Evolutionary conservation across 768 basidiomycete genomes (phyloP).

Genomic region (Mycena rebaudengoi): DNA sequence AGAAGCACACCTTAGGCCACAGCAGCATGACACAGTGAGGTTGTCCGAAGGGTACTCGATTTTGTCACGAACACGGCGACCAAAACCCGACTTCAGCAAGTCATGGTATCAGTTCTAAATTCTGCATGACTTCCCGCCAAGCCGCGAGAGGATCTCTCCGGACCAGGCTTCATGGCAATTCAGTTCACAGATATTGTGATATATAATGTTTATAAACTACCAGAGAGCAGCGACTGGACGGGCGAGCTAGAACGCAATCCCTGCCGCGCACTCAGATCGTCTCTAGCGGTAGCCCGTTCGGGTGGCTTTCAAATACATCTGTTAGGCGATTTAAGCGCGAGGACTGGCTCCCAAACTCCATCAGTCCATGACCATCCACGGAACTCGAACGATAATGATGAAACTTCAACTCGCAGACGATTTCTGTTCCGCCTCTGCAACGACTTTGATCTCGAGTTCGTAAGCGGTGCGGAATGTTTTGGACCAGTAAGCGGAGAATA

Average conservation of each 20-base stretch:
- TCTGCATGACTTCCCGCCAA: not conserved
- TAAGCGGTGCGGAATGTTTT: not conserved
- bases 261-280: not conserved
- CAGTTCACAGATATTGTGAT: not conserved
- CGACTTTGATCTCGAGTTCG: not conserved
- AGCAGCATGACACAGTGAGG: not conserved
- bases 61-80: not conserved
- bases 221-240: not conserved
- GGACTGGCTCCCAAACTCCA: not conserved
- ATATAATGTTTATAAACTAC: not conserved
- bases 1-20: not conserved
- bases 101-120: not conserved
- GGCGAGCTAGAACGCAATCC: not conserved
- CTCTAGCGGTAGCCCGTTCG: not conserved
- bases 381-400: not conserved
- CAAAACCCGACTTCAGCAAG: not conserved
- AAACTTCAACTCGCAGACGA: not conserved
- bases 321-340: not conserved
- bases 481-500: not conserved
- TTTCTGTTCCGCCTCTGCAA: not conserved
- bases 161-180: constrained; percentile 5
- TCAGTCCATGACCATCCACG: not conserved
- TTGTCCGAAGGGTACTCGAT: not conserved
- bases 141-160: not conserved
- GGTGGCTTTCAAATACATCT: not conserved